These are phyloP conservation scores for Rhizomucor pusillus DNA, from an alignment of 371 early-diverging fungal genomes.

Conservation along the genomic window DNA sequence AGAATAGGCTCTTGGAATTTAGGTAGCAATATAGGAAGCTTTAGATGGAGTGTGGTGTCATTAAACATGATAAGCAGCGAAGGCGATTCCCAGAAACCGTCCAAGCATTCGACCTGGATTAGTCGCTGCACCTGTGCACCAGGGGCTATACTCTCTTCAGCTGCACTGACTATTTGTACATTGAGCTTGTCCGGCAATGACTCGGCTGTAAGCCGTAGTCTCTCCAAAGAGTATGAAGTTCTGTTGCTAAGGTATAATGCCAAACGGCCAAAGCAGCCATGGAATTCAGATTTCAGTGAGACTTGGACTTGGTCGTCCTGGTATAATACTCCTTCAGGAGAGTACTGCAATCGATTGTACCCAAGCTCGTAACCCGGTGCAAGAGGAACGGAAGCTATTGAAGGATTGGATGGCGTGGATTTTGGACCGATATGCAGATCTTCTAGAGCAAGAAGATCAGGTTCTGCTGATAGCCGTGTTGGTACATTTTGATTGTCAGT, in stretches of 20 bases:
- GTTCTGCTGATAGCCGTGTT: slow-evolving; percentile 1
- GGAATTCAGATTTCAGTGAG: slow-evolving; percentile 87
- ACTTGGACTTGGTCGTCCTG: slow-evolving; percentile 85
- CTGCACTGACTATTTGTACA: background rate
- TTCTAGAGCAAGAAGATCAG: slow-evolving; percentile 36
- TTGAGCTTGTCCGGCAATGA: slow-evolving; percentile 13
- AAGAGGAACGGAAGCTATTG: slow-evolving; percentile 25
- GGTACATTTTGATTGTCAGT: background rate
- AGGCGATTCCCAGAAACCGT: slow-evolving; percentile 57
- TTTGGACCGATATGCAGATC: slow-evolving; percentile 23
- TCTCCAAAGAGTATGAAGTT: slow-evolving; percentile 32
- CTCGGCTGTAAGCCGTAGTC: slow-evolving; percentile 18
- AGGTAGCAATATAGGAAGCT: slow-evolving; percentile 75
- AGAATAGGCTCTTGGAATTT: slow-evolving; percentile 88
- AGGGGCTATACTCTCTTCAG: slow-evolving; percentile 18
- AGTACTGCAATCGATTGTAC: slow-evolving; percentile 60
- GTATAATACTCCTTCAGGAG: slow-evolving; percentile 83
- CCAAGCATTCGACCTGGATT: slow-evolving; percentile 69
- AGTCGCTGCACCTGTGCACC: slow-evolving; percentile 76
- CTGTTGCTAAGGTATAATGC: slow-evolving; percentile 91
- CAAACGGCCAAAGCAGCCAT: slow-evolving; percentile 79
- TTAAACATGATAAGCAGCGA: slow-evolving; percentile 64
- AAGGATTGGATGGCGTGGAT: background rate
- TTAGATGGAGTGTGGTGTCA: slow-evolving; percentile 53
- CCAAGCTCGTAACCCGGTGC: slow-evolving; percentile 58